A percentile compares a stretch with the other conserved stretches of the same genome.
These are phyloP conservation scores for Arachnomyces sp. DNA, from an alignment of 2,329 filamentous ascomycete genomes.

Conservation along the genomic window DNA sequence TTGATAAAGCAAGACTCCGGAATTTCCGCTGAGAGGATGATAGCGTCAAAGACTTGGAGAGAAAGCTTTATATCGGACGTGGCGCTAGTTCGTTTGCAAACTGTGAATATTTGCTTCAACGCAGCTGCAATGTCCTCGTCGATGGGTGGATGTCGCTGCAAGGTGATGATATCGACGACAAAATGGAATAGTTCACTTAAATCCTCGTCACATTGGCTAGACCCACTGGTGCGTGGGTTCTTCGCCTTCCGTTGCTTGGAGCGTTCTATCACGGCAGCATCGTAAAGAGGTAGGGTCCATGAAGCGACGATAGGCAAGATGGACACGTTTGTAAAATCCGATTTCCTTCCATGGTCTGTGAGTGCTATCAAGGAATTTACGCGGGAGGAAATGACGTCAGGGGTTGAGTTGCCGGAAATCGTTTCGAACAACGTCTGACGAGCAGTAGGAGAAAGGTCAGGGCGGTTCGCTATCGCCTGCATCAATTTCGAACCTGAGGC, in stretches of 20 bases:
- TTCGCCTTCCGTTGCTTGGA: slow-evolving; percentile 31
- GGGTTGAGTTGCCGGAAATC: slow-evolving; percentile 25
- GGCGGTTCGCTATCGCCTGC: slow-evolving; percentile 29
- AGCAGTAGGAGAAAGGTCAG: slow-evolving; percentile 30
- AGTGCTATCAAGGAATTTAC: slow-evolving; percentile 32
- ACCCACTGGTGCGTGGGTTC: slow-evolving; percentile 22
- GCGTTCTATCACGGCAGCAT: slow-evolving; percentile 26
- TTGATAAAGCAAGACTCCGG: slow-evolving; percentile 29
- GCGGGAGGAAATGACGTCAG: slow-evolving; percentile 30
- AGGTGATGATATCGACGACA: slow-evolving; percentile 33
- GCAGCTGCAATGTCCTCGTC: slow-evolving; percentile 29
- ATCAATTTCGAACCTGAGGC: slow-evolving; percentile 27
- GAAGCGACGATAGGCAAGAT: slow-evolving; percentile 32
- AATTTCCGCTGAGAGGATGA: slow-evolving; percentile 33
- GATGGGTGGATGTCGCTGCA: slow-evolving; percentile 31
- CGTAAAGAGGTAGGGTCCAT: slow-evolving; percentile 33
- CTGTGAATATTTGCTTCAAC: slow-evolving; percentile 29
- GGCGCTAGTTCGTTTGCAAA: slow-evolving; percentile 34
- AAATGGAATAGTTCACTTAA: slow-evolving; percentile 34
- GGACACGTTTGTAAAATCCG: slow-evolving; percentile 32
- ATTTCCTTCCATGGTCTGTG: slow-evolving; percentile 36
- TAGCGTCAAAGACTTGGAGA: slow-evolving; percentile 33
- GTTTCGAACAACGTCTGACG: slow-evolving; percentile 28
- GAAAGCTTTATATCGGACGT: slow-evolving; percentile 36
- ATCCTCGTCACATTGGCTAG: slow-evolving; percentile 26